Evolutionary conservation across 805 yeast species (phyloP).

Genomic region (Grigorovia humatica): DNA sequence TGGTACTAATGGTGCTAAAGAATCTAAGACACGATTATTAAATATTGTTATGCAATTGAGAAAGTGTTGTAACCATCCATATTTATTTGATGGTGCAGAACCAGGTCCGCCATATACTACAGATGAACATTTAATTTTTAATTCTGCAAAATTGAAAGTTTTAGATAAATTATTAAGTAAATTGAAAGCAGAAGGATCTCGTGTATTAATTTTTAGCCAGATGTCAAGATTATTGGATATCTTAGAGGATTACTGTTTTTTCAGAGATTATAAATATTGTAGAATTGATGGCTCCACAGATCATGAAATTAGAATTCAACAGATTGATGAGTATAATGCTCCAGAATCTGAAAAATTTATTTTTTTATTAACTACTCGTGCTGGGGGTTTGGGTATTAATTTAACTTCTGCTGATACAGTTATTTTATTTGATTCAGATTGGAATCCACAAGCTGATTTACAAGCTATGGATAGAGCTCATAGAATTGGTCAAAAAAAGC

Average conservation of each 20-base stretch:
- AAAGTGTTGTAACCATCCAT: constrained; percentile 81
- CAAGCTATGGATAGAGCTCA: constrained; percentile 90
- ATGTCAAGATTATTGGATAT: constrained; percentile 78
- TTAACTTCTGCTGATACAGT: constrained; percentile 71
- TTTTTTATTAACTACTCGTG: constrained; percentile 70
- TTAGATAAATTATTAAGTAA: constrained; percentile 57
- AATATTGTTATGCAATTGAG: constrained; percentile 80
- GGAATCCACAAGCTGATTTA: constrained; percentile 85
- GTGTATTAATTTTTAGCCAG: constrained; percentile 72
- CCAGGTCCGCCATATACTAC: constrained; percentile 86
- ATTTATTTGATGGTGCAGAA: constrained; percentile 77
- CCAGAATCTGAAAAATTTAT: constrained; percentile 66
- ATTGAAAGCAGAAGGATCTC: constrained; percentile 57
- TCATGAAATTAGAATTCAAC: constrained; percentile 62
- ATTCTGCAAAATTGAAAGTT: constrained; percentile 62
- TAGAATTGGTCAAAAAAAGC: constrained; percentile 79
- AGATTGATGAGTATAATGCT: constrained; percentile 69
- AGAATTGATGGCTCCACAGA: constrained; percentile 80
- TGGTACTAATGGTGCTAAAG: constrained; percentile 64
- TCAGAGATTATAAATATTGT: constrained; percentile 60
- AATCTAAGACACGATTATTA: constrained; percentile 62
- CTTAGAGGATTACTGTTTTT: constrained; percentile 65
- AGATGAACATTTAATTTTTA: constrained; percentile 69
- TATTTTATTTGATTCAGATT: constrained; percentile 66
- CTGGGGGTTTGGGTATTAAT: constrained; percentile 84